Conservation (phyloP, 169 alveolate species). For the Babesia bovis region DNA sequence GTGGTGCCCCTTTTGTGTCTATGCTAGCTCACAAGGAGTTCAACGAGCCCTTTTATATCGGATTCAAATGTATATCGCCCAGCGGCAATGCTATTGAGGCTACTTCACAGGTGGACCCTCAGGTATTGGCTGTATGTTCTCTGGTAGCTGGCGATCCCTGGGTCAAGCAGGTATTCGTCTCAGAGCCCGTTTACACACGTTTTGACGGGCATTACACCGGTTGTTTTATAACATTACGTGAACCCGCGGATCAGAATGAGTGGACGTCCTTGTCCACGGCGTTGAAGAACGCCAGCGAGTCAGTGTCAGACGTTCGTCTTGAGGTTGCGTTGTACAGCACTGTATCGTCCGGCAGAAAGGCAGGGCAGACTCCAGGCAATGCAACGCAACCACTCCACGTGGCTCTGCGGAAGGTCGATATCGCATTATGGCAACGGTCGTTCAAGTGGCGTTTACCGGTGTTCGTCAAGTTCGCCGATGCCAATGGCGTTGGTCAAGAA, state of each 20-base stretch:
- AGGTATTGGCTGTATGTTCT: constrained; percentile 12
- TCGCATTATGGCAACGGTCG: neutral
- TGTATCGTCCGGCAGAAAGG: constrained; percentile 2
- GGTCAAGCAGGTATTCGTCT: constrained; percentile 10
- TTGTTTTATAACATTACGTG: constrained; percentile 2
- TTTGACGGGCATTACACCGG: constrained; percentile 11
- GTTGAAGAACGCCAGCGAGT: constrained; percentile 1
- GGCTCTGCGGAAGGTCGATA: constrained; percentile 8
- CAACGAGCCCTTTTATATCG: constrained; percentile 22
- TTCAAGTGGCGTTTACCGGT: constrained; percentile 36
- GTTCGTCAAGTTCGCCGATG: constrained; percentile 24
- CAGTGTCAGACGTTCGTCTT: constrained; percentile 10
- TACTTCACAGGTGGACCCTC: constrained; percentile 20
- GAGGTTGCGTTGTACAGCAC: constrained; percentile 2
- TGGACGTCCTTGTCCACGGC: neutral
- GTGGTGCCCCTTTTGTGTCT: neutral
- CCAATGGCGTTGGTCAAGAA: neutral
- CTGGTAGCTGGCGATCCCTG: neutral
- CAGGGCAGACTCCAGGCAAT: neutral
- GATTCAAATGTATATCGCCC: neutral
- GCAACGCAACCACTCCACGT: constrained; percentile 1
- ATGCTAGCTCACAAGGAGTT: constrained; percentile 3
- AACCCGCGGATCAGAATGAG: neutral
- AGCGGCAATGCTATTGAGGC: neutral
- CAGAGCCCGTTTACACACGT: constrained; percentile 5